phyloP scores from a whole-genome alignment of 148 eudicot genomes.

The Heliosperma pusillum region DNA sequence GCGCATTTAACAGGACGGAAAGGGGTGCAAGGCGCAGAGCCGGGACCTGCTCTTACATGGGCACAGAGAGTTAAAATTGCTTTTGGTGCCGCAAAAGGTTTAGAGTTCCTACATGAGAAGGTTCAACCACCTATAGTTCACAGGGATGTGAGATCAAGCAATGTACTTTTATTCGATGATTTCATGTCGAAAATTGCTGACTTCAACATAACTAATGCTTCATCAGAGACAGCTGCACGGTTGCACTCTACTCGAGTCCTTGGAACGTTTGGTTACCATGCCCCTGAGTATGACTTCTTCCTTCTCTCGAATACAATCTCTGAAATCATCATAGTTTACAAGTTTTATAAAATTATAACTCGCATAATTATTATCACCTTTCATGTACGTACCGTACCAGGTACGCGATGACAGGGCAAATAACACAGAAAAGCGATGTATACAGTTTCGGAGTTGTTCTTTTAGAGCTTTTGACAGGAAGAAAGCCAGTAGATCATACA shows the following conservation, averaged over 20 bases:
- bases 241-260: conserved; percentile 71
- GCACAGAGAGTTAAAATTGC: conserved; percentile 62
- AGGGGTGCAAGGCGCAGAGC: conserved; percentile 63
- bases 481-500: conserved; percentile 96
- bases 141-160: conserved; percentile 72
- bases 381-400: conserved; percentile 40
- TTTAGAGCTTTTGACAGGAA: conserved; percentile 83
- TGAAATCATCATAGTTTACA: background rate
- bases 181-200: conserved; percentile 62
- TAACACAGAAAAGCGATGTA: conserved; percentile 91
- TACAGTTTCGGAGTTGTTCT: conserved; percentile 97
- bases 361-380: background rate
- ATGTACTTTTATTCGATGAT: conserved; percentile 59
- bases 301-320: background rate
- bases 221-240: conserved; percentile 71
- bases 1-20: background rate
- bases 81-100: conserved; percentile 65
- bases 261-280: conserved; percentile 80
- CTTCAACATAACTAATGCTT: conserved; percentile 55
- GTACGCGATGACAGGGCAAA: conserved; percentile 98
- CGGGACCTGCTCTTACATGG: conserved; percentile 67
- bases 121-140: conserved; percentile 71
- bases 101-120: conserved; percentile 68
- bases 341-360: background rate
- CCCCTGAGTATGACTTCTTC: conserved; percentile 54